A percentile compares a stretch with the other conserved stretches of the same genome.
These are phyloP conservation scores for Cercospora citrullina DNA, from an alignment of 2,329 filamentous ascomycete genomes.

Conservation along the genomic window DNA sequence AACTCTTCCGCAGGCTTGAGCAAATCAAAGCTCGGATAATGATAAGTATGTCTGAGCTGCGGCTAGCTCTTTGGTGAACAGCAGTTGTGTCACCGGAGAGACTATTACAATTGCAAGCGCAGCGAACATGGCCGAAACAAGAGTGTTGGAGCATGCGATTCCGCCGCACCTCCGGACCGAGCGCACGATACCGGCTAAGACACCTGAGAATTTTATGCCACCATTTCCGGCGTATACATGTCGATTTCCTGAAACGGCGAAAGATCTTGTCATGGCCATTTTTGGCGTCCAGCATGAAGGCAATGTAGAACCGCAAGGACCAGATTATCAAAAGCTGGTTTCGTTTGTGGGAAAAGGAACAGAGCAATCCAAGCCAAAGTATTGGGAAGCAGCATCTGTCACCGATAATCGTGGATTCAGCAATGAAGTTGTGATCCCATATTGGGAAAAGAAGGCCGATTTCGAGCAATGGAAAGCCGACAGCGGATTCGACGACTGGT, in stretches of 20 bases:
- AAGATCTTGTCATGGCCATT: conserved; percentile 40
- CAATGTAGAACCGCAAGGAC: conserved; percentile 1
- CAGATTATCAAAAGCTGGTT: conserved; percentile 21
- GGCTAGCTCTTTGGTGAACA: neutral
- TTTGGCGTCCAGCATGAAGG: conserved; percentile 38
- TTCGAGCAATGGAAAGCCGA: conserved; percentile 33
- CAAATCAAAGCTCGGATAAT: conserved; percentile 12
- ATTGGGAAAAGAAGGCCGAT: conserved; percentile 43
- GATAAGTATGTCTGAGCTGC: conserved; percentile 6
- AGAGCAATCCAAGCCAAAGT: conserved; percentile 25
- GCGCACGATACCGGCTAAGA: conserved; percentile 26
- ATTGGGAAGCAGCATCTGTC: conserved; percentile 41
- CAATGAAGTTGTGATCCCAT: conserved; percentile 43
- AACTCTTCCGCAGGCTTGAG: conserved; percentile 4
- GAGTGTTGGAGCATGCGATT: conserved; percentile 27
- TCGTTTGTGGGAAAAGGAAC: conserved; percentile 27
- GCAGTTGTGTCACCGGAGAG: neutral
- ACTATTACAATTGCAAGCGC: neutral
- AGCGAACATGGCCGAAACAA: conserved; percentile 22
- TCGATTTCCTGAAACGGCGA: conserved; percentile 37
- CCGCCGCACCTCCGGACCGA: conserved; percentile 25
- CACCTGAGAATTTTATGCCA: conserved; percentile 33
- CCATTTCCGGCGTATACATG: conserved; percentile 39
- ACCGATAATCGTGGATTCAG: conserved; percentile 38
- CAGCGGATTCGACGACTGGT: conserved; percentile 37